Base-by-base conservation (phyloP, 495 filamentous ascomycete genomes). In the Aspergillus sclerotiicarbonarius region DNA sequence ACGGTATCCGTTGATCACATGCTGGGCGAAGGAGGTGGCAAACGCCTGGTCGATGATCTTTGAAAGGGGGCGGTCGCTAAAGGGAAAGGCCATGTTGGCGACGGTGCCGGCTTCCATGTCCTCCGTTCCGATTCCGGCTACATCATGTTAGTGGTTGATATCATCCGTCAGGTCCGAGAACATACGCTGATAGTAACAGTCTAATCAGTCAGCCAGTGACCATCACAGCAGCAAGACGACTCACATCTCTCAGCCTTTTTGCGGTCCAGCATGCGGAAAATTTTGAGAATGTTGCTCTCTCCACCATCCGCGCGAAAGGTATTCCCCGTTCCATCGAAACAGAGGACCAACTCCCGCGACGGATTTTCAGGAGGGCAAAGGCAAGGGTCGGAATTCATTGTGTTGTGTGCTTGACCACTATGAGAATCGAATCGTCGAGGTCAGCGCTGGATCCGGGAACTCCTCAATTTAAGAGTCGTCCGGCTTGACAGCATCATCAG, bases 1-100 rank as follows among this genome's bases (percentile, higher is more conserved):
- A 13, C 68, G 64, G 51, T 81, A 81, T 4, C 78, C 78, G 33
- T 68, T 66, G 48, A 78, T 71, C 7, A 80, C 76, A 51, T 81
- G 77, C 6, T 68, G 57, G 43, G 73, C 72, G 51, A 80, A 80
- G 2, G 73, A 76, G 2, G 66, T 76, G 21, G 67, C 76, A 16
- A 76, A 52, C 7, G 67, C 76, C 46, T 69, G 61, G 35, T 79
- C 76, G 18, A 75, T 31, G 13, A 58, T 37, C 31, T 58, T 59
- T 18, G 41, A 18, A 12, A 49, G 51, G 0, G 52, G 45, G 4
- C 54, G 59, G 35, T 53, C 56, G 16, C 16, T 55, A 20, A 56
- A 61, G 1, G 62, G 58, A 45, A 57, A 6, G 7, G 55, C 51
- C n/a, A 43, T 9, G 49, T 53, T 61, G 10, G 58, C 55, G 35